Conservation (phyloP, 148 eudicot genomes). For the Euryodendron excelsum region DNA sequence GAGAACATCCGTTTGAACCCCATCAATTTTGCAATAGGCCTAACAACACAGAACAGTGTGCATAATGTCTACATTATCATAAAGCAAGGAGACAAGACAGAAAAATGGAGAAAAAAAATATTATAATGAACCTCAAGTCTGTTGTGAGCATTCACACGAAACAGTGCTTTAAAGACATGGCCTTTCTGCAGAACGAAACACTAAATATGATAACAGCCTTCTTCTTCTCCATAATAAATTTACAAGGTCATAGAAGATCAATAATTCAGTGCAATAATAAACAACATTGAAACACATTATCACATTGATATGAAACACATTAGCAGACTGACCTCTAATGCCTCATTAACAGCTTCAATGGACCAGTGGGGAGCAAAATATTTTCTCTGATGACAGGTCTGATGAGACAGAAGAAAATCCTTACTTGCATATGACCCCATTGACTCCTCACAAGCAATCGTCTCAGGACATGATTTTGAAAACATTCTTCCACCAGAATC, state of each 20-base stretch:
- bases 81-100: neutral
- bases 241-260: neutral
- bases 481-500: slow-evolving; percentile 20
- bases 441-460: slow-evolving; percentile 26
- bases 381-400: slow-evolving; percentile 33
- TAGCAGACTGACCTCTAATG: slow-evolving; percentile 56
- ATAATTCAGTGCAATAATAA: neutral
- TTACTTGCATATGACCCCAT: slow-evolving; percentile 23
- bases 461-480: slow-evolving; percentile 38
- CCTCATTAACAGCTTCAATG: slow-evolving; percentile 33
- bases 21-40: slow-evolving; percentile 94
- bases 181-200: slow-evolving; percentile 59
- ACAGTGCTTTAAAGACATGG: slow-evolving; percentile 59
- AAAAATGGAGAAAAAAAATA: neutral
- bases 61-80: neutral
- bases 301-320: neutral
- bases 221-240: neutral
- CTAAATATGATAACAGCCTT: neutral
- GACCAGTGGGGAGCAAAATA: slow-evolving; percentile 62
- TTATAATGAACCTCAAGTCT: slow-evolving; percentile 62
- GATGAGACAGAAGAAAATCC: slow-evolving; percentile 25
- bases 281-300: neutral
- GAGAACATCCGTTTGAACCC: slow-evolving; percentile 70
- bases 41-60: slow-evolving; percentile 17
- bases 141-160: slow-evolving; percentile 86